phyloP scores from a whole-genome alignment of 1,284 basidiomycete species.

The Irpex lacteus region DNA sequence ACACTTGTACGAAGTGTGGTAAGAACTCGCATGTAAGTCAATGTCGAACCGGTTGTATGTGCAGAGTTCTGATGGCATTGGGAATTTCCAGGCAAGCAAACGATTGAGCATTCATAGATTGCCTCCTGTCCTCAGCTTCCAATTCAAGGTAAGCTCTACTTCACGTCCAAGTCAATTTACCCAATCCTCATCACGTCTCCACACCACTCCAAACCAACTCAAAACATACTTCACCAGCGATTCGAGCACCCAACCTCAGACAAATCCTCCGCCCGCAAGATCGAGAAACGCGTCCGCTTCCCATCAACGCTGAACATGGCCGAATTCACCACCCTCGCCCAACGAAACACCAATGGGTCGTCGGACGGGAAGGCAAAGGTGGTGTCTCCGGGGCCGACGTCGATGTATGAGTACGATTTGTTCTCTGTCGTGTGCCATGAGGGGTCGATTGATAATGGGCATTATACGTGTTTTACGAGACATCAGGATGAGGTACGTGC shows the following conservation, averaged over 20 bases:
- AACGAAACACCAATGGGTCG: conserved; percentile 39
- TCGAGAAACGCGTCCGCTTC: conserved; percentile 83
- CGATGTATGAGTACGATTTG: conserved; percentile 88
- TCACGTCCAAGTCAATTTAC: too few relatives aligned
- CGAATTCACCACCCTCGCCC: conserved; percentile 72
- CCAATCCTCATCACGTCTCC: not conserved
- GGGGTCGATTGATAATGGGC: conserved; percentile 92
- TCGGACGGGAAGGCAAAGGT: not conserved
- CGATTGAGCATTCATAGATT: conserved; percentile 83
- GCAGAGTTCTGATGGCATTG: not conserved
- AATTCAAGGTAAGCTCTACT: conserved; percentile 75
- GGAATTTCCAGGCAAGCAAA: conserved; percentile 55
- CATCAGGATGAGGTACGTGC: conserved; percentile 68
- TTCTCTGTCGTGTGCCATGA: conserved; percentile 95
- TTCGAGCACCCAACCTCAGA: conserved; percentile 87
- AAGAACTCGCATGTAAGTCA: conserved; percentile 60
- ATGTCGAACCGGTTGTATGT: not conserved
- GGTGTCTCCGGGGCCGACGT: conserved; percentile 48
- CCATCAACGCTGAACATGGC: conserved; percentile 87
- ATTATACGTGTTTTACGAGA: conserved; percentile 85
- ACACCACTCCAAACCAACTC: conserved; percentile 2
- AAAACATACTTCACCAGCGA: conserved; percentile 47
- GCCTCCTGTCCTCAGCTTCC: conserved; percentile 90
- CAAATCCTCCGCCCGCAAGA: conserved; percentile 73
- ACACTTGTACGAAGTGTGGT: conserved; percentile 71